These are phyloP conservation scores for Calcarisporium arbuscula DNA, from an alignment of 2,329 filamentous ascomycete genomes.

Conservation along the genomic window DNA sequence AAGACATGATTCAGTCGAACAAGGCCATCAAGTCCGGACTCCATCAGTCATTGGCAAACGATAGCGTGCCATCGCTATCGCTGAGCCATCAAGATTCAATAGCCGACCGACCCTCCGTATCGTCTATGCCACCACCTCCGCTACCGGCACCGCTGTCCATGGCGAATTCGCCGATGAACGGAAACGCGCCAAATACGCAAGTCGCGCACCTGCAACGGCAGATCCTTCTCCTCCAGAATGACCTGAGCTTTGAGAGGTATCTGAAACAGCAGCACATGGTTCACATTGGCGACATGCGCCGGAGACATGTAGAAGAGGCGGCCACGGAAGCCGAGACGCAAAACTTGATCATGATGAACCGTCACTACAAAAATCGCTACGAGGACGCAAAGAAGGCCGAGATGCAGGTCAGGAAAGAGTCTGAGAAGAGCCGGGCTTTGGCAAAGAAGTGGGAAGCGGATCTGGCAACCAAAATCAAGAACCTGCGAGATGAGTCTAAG, in stretches of 20 bases:
- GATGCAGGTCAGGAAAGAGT: constrained; percentile 64
- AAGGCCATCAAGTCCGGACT: constrained; percentile 51
- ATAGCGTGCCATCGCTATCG: constrained; percentile 49
- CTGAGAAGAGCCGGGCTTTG: constrained; percentile 63
- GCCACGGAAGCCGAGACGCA: constrained; percentile 78
- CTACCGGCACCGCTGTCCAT: constrained; percentile 21
- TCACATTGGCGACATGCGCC: constrained; percentile 72
- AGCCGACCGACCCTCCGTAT: constrained; percentile 29
- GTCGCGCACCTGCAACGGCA: constrained; percentile 61
- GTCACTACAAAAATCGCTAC: constrained; percentile 64
- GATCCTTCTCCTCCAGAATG: constrained; percentile 70
- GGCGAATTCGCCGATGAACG: no score
- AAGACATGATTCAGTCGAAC: constrained; percentile 55
- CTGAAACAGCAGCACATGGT: constrained; percentile 77
- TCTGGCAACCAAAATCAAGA: constrained; percentile 58
- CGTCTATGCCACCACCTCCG: constrained; percentile 20
- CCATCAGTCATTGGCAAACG: constrained; percentile 49
- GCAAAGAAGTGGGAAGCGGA: constrained; percentile 75
- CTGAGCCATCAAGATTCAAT: constrained; percentile 44
- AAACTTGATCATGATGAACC: constrained; percentile 71
- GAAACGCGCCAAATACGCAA: constrained; percentile 28
- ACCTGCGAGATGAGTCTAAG: constrained; percentile 64
- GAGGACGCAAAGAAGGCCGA: constrained; percentile 67
- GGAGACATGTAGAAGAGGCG: constrained; percentile 68
- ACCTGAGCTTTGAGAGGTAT: constrained; percentile 77